These are phyloP conservation scores for Aureobasidium lini DNA, from an alignment of 2,329 filamentous ascomycete genomes.

Conservation along the genomic window DNA sequence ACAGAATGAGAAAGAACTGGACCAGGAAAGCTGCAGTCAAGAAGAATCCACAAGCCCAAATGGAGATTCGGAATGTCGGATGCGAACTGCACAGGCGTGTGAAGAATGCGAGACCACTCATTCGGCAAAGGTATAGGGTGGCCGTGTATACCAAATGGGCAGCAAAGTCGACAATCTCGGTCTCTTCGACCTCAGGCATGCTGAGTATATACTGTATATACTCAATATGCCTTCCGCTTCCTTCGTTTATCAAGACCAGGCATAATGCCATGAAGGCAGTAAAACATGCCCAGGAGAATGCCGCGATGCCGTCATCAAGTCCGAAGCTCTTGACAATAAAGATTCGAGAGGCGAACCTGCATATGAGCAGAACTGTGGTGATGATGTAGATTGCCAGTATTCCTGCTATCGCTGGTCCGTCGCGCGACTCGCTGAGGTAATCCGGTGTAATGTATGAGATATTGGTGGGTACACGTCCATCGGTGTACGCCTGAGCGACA, in stretches of 20 bases:
- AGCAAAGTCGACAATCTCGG: slow-evolving; percentile 43
- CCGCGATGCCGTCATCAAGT: slow-evolving; percentile 33
- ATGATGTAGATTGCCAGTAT: slow-evolving; percentile 34
- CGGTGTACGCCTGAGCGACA: slow-evolving; percentile 3
- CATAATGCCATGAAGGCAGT: slow-evolving; percentile 38
- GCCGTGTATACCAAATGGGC: slow-evolving; percentile 48
- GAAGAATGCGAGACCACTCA: slow-evolving; percentile 48
- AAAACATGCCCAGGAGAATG: slow-evolving; percentile 24
- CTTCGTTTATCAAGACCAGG: slow-evolving; percentile 40
- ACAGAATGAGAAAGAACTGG: slow-evolving; percentile 44
- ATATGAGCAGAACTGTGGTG: slow-evolving; percentile 29
- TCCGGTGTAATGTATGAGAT: slow-evolving; percentile 28
- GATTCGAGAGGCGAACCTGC: slow-evolving; percentile 30
- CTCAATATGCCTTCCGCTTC: slow-evolving; percentile 41
- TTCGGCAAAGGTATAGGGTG: slow-evolving; percentile 42
- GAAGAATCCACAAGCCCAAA: slow-evolving; percentile 28
- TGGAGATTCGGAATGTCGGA: slow-evolving; percentile 29
- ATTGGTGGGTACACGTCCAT: slow-evolving; percentile 29
- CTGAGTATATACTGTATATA: slow-evolving; percentile 43
- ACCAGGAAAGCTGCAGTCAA: slow-evolving; percentile 39
- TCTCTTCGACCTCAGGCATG: slow-evolving; percentile 33
- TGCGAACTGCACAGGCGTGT: slow-evolving; percentile 38
- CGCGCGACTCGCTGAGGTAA: slow-evolving; percentile 32
- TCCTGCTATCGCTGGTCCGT: slow-evolving; percentile 32
- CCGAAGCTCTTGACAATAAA: slow-evolving; percentile 34